Conservation (phyloP, 225 moss, liverwort and hornwort genomes). For the Asterella californica region DNA sequence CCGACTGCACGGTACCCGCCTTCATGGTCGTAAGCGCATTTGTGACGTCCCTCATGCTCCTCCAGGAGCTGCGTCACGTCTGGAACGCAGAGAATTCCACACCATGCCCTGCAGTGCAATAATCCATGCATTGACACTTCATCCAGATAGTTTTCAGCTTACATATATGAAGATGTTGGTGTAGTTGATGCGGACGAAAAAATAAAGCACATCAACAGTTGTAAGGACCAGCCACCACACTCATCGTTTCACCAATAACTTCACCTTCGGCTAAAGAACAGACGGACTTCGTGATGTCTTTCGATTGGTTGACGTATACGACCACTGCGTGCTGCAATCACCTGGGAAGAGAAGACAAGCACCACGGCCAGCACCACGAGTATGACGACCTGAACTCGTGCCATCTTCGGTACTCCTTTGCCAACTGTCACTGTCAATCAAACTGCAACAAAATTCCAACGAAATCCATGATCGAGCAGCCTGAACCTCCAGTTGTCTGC, state of each 20-base stretch:
- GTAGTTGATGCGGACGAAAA: too few relatives aligned
- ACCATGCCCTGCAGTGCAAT: too few relatives aligned
- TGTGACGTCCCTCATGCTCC: conserved; percentile 57
- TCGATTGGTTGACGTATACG: neutral
- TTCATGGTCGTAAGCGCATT: conserved; percentile 48
- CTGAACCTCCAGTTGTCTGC: neutral
- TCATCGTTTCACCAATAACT: too few relatives aligned
- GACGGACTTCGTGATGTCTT: neutral
- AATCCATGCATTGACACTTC: too few relatives aligned
- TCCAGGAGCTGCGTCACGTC: conserved; percentile 48
- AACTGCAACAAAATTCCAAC: neutral
- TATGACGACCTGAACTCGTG: neutral
- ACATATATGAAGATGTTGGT: too few relatives aligned
- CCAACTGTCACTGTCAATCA: neutral
- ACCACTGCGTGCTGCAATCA: neutral
- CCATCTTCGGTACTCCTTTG: neutral
- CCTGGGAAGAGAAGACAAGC: neutral
- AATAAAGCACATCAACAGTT: too few relatives aligned
- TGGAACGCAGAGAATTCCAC: conserved; percentile 48
- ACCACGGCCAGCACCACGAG: neutral
- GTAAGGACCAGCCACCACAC: too few relatives aligned
- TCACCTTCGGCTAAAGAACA: neutral
- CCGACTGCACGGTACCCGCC: conserved; percentile 62
- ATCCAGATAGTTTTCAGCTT: too few relatives aligned
- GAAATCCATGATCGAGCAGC: neutral